Conservation (phyloP, 495 filamentous ascomycete species). For the Neurospora pannonica region DNA sequence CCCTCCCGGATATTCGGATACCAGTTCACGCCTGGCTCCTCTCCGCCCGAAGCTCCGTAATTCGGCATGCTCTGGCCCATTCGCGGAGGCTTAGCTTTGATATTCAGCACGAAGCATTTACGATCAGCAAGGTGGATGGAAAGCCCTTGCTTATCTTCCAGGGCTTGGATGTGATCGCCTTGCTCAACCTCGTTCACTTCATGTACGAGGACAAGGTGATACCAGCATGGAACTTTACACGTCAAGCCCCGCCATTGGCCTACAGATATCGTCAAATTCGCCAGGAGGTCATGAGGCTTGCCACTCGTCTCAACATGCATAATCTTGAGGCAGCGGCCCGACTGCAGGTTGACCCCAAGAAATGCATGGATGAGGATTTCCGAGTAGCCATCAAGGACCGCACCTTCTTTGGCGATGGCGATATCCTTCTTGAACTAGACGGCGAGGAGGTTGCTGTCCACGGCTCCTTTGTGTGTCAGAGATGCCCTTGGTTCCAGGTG, state of each 20-base stretch:
- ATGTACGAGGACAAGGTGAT: conserved; percentile 71
- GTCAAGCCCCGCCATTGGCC: conserved; percentile 50
- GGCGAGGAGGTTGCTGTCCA: conserved; percentile 58
- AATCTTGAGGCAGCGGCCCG: conserved; percentile 67
- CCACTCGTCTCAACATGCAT: conserved; percentile 53
- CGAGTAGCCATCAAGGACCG: conserved; percentile 53
- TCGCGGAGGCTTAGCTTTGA: conserved; percentile 33
- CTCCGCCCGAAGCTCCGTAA: conserved; percentile 56
- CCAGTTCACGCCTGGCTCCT: conserved; percentile 81
- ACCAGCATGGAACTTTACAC: conserved; percentile 74
- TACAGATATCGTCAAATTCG: conserved; percentile 68
- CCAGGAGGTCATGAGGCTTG: conserved; percentile 72
- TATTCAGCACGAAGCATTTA: conserved; percentile 44
- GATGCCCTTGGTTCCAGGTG: conserved; percentile 88
- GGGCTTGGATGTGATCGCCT: conserved; percentile 60
- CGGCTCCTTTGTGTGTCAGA: conserved; percentile 64
- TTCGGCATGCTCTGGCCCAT: conserved; percentile 52
- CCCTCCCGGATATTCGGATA: conserved; percentile 53
- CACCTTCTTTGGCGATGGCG: conserved; percentile 62
- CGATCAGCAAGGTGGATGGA: conserved; percentile 44
- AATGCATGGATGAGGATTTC: conserved; percentile 58
- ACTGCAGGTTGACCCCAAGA: conserved; percentile 55
- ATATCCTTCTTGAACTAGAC: conserved; percentile 68
- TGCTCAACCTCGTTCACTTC: conserved; percentile 72
- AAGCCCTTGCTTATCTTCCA: conserved; percentile 48